Conservation (phyloP, 1,284 basidiomycete genomes). For the Apiotrichum laibachii region DNA sequence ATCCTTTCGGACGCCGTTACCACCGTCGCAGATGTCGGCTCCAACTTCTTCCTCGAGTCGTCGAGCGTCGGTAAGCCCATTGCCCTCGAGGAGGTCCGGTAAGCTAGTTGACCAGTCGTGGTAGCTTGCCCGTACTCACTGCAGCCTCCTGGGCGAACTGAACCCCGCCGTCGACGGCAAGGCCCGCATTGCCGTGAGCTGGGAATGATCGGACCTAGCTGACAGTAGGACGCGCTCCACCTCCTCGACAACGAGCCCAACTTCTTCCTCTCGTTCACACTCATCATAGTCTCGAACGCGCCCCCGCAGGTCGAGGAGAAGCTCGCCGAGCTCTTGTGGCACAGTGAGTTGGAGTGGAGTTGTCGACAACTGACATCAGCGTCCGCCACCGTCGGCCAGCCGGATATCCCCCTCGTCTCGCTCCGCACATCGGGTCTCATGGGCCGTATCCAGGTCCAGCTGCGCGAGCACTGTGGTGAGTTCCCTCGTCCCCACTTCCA, state of each 20-base stretch:
- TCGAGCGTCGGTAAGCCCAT: slow-evolving; percentile 74
- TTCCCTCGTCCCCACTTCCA: slow-evolving; percentile 12
- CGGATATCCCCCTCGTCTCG: slow-evolving; percentile 66
- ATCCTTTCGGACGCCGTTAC: slow-evolving; percentile 69
- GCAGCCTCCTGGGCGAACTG: slow-evolving; percentile 68
- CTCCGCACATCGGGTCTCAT: slow-evolving; percentile 82
- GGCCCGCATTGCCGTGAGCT: slow-evolving; percentile 60
- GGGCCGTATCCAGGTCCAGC: slow-evolving; percentile 82
- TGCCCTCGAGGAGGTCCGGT: slow-evolving; percentile 73
- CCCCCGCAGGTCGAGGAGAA: slow-evolving; percentile 58
- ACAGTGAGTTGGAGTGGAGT: slow-evolving; percentile 49
- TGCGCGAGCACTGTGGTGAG: slow-evolving; percentile 77
- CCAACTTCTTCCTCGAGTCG: slow-evolving; percentile 90
- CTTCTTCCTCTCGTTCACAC: slow-evolving; percentile 62
- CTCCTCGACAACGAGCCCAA: slow-evolving; percentile 60
- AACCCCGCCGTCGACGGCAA: slow-evolving; percentile 79
- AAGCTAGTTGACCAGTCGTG: not conserved
- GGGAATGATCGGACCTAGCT: not conserved
- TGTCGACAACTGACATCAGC: slow-evolving; percentile 29
- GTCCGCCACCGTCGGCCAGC: slow-evolving; percentile 32
- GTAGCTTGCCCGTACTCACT: not conserved
- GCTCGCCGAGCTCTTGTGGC: slow-evolving; percentile 69
- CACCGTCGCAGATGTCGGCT: slow-evolving; percentile 75
- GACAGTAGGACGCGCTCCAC: slow-evolving; percentile 56
- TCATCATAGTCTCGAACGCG: slow-evolving; percentile 83